Evolutionary conservation across 1,284 basidiomycete species (phyloP).

Genomic region (Hymenochaete sp.): DNA sequence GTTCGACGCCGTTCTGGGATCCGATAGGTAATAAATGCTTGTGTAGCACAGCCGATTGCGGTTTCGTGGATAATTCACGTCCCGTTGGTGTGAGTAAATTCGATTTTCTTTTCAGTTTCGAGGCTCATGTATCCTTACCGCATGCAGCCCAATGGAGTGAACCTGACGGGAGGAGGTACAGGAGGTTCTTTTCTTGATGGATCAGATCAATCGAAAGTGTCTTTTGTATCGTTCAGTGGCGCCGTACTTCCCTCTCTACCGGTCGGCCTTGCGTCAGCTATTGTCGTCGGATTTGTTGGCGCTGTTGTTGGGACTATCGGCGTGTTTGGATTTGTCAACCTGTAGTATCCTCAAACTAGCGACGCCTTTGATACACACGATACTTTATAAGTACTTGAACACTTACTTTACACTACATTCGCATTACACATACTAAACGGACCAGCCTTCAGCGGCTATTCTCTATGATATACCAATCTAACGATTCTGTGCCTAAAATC

Average conservation of each 20-base stretch:
- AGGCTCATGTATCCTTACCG: background rate
- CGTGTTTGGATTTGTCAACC: conserved; percentile 20
- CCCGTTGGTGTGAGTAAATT: conserved; percentile 54
- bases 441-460: background rate
- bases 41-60: conserved; percentile 47
- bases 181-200: conserved; percentile 27
- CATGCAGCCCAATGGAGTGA: conserved; percentile 56
- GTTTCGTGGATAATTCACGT: conserved; percentile 53
- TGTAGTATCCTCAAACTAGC: no score
- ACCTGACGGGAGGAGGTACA: conserved; percentile 53
- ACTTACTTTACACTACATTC: background rate
- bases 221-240: conserved; percentile 47
- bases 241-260: conserved; percentile 25
- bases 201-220: conserved; percentile 24
- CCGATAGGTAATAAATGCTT: conserved; percentile 58
- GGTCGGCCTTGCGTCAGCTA: conserved; percentile 25
- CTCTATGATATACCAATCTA: no score
- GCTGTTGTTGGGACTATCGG: conserved; percentile 26
- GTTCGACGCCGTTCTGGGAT: conserved; percentile 75
- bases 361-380: no score
- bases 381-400: background rate
- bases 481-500: no score
- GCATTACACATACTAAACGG: background rate
- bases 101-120: conserved; percentile 1
- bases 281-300: conserved; percentile 28